Percentiles rank a stretch among this genome's conserved stretches.
Conservation (phyloP, 495 filamentous ascomycete genomes). For the Sphaerosporella brunnea region DNA sequence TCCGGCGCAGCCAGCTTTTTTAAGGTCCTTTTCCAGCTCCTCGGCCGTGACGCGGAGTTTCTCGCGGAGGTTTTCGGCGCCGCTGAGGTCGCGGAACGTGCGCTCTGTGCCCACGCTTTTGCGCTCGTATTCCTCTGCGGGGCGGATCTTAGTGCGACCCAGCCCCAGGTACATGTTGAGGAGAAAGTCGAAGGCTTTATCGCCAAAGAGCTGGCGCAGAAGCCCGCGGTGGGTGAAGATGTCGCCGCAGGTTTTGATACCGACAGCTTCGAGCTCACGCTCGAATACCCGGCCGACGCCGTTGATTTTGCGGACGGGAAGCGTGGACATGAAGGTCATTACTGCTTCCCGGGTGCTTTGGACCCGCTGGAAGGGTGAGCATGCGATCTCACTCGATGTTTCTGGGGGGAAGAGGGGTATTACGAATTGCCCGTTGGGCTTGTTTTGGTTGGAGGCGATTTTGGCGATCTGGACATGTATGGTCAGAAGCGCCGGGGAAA, state of each 20-base stretch:
- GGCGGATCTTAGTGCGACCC: conserved; percentile 72
- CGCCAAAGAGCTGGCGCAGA: conserved; percentile 53
- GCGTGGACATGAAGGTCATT: conserved; percentile 64
- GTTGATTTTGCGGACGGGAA: conserved; percentile 80
- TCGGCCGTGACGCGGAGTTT: conserved; percentile 67
- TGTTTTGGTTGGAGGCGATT: conserved; percentile 85
- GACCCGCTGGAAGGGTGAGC: conserved; percentile 29
- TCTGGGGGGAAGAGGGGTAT: neutral
- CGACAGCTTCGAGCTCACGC: conserved; percentile 73
- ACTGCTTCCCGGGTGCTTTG: conserved; percentile 52
- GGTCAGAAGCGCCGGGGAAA: neutral
- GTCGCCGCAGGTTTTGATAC: conserved; percentile 77
- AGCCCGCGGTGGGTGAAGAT: conserved; percentile 38
- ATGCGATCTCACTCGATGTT: neutral
- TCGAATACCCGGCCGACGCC: conserved; percentile 88
- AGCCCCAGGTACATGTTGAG: conserved; percentile 70
- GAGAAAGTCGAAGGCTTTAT: conserved; percentile 73
- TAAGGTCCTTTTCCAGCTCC: conserved; percentile 75
- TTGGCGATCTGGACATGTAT: conserved; percentile 49
- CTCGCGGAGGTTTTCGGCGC: conserved; percentile 46
- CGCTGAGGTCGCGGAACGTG: conserved; percentile 69
- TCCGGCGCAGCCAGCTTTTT: conserved; percentile 65
- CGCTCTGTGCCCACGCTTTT: conserved; percentile 90
- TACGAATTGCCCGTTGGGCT: conserved; percentile 81
- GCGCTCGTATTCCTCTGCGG: conserved; percentile 73